Evolutionary conservation across 2,329 filamentous ascomycete genomes (phyloP), one percentile per base, ranked within the genome.

Genomic region (Rhynchosporium agropyri): DNA sequence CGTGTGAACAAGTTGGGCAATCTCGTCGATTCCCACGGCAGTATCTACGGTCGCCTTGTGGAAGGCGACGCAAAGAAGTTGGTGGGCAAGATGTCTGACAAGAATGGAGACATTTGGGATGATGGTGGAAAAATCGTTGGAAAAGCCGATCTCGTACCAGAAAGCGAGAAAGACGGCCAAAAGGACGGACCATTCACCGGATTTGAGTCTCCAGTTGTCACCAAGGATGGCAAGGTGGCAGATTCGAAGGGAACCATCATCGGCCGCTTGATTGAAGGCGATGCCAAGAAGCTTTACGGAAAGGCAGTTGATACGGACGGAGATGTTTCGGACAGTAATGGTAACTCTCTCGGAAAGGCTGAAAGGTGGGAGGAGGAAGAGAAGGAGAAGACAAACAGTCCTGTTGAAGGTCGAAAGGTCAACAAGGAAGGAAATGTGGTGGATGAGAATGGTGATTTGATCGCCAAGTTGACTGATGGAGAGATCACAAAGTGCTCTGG

Each of bases 261-360:
- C 54, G 91, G 91, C 28, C 81, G 88, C 48, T 82, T 94, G 45
- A 79, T 83, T 3, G 84, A 86, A 53, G 91, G 91, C 2, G 89
- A 96, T 60, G 75, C 83, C 42, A 92, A 91, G 81, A 79, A 81
- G 58, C 82, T 96, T 0, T 84, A 88, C 43, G 91, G 91, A 15
- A 88, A 90, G 53, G 72, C 80, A 8, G 91, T 95, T 20, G 91
- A 95, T 62, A 88, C 91, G 65, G 91, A 96, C 67, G 91, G 91
- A 43, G 91, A 95, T 62, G 86, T 96, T 38, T 81, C 90, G 61
- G 91, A 95, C 79, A 87, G 86, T 74, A 92, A 91, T 72, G 84
- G 84, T 38, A 87, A 87, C 66, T 73, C 78, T 0, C 74, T 87
- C 2, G 84, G 83, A 33, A 81, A 83, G 65, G 84, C 84, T 0